phyloP scores from a whole-genome alignment of 331 rosid species.

The Rosa hybrid region DNA sequence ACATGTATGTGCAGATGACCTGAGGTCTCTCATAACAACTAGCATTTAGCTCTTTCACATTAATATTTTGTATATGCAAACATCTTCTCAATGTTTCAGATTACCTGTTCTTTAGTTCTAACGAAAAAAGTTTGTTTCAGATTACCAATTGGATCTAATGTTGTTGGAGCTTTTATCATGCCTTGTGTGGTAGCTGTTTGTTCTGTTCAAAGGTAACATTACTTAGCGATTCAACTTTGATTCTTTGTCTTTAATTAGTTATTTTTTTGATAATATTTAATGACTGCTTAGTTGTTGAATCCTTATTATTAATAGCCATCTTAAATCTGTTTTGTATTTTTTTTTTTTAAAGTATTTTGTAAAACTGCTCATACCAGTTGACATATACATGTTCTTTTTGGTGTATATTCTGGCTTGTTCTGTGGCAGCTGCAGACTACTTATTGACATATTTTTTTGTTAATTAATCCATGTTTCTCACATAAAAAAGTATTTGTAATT shows the following conservation, averaged over 20 bases:
- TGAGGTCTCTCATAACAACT: no score
- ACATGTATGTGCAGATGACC: no score
- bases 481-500: no score
- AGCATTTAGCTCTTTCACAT: no score
- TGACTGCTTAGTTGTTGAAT: neutral
- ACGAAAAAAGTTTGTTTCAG: no score
- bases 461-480: no score
- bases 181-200: no score
- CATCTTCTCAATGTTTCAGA: no score
- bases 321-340: neutral
- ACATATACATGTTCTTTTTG: neutral
- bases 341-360: neutral
- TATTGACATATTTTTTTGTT: neutral
- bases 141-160: no score
- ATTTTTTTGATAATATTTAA: neutral
- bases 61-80: no score
- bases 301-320: neutral
- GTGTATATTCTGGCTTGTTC: neutral
- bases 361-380: neutral
- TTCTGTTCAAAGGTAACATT: slow-evolving; percentile 46
- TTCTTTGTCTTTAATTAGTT: slow-evolving; percentile 16
- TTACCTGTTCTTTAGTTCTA: no score
- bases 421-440: neutral
- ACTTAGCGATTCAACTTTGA: neutral
- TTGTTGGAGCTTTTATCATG: no score